Evolutionary conservation across 257 asterid species (phyloP), one percentile per base, ranked within the genome.

Genomic region (Solanum arcanum): DNA sequence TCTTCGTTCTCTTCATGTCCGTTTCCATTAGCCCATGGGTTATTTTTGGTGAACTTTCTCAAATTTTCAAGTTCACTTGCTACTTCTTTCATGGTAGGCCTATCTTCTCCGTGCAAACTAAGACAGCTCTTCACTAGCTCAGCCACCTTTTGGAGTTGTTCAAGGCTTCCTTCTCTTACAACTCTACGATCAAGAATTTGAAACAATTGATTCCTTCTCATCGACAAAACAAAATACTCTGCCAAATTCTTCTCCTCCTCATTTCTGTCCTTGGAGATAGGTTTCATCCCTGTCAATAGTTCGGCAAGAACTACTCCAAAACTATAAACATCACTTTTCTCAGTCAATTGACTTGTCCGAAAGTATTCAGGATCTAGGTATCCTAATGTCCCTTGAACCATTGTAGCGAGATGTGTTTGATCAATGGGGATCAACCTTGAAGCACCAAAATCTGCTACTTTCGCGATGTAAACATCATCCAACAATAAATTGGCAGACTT

Each of bases 1-100:
- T 37, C 62, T 14, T 60, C 47, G 7, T n/a, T 86, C 23, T 25
- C 87, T 89, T 89, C 90, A n/a, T 91, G 78, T 3, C 90, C 92
- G 18, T 82, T 85, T 25, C 42, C 88, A 37, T 83, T 88, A 21
- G 89, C 89, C 98, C 96, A 93, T 1, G 94, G 93, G 29, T 81
- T 81, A 87, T 94, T 93, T 62, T 35, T 88, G 0, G 70, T 91
- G 33, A 92, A 89, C 92, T 89, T 96, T 88, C 95, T 93, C 27
- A 92, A 86, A 8, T 91, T 92, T 87, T 95, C 99, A 4, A 96
- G 95, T 82, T 94, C 98, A 87, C 90, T 94, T 0, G 91, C 92
- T 84, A 95, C 97, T 78, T 96, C 98, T 83, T 91, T 96, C 99
- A 94, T 96, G 3, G 93, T 94, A 7, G 99, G 98, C 70, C 98